Evolutionary conservation across 1,139 yeast genomes (phyloP), one percentile per base, ranked within the genome.

Genomic region (Candida tunisiensis): DNA sequence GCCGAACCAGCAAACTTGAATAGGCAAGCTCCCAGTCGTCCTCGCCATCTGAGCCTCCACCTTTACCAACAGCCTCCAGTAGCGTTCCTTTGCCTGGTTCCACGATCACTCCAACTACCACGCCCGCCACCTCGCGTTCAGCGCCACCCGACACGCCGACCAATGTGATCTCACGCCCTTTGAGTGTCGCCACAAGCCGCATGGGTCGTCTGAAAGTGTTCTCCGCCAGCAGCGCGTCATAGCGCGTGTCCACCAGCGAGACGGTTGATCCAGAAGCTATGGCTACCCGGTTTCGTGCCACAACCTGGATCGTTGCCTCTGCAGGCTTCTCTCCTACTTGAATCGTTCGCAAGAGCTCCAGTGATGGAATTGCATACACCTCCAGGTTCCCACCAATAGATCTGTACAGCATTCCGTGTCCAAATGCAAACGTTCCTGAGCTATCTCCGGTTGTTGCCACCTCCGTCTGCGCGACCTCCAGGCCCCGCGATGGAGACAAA

Each of bases 31-130:
- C 23, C 8, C 8, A 9, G 21, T 12, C 8, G 4, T 16, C n/a
- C 12, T 12, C 12, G 10, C 32, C 35, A 8, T 35, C 24, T 5
- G 34, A 33, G 15, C 32, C 35, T 19, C 42, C 39, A 22, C 79
- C 70, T 42, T 70, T 73, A 15, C 91, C 88, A 26, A 80, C 48
- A 18, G 82, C 71, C 39, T 79, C 88, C 34, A 69, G 63, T 35
- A 82, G 58, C 27, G 69, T 70, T 36, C 85, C 83, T 21, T 65
- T 52, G 3, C 92, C 92, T 11, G 73, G 68, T 35, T 72, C 69
- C 19, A 77, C 60, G 28, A 71, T 52, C 20, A 62, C 37, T 3
- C 60, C 55, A 18, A 57, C 52, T 16, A 62, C 33, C n/a, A n/a
- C n/a, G n/a, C n/a, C n/a, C n/a, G n/a, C 8, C 49, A 39, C 8